Base-by-base conservation (phyloP, 768 basidiomycete genomes). In the Naganishia vishniacii region DNA sequence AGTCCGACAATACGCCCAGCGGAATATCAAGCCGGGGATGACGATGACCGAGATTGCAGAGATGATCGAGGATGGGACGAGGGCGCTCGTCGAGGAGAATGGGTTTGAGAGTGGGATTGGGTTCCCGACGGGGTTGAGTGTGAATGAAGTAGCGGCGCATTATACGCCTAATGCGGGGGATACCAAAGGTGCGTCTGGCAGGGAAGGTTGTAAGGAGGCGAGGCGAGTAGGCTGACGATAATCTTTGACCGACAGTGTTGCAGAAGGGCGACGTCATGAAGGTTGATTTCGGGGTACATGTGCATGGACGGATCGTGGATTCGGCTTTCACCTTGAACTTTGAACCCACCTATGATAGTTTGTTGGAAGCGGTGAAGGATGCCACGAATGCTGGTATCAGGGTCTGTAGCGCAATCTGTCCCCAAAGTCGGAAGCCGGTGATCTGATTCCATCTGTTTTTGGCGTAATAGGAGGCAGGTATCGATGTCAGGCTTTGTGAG, bases 211-310 rank as follows among this genome's bases (percentile, higher is more conserved):
- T 16, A 11, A 9, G 15, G 28, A 47, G 11, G 31, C 16, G 40
- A 37, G 2, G 44, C 46, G 49, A 18, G 4, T 63, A 11, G n/a
- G 7, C 59, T 29, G 25, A 48, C 23, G 75, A 71, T 59, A 69
- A 66, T 15, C 11, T 6, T 44, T n/a, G 42, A 49, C 64, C 48
- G 9, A n/a, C 34, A 93, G 93, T 92, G 26, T 80, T 98, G 34
- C 82, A 87, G 73, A 79, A 83, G 62, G 84, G 86, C 40, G 94
- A 98, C 73, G 88, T 97, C 18, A 81, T 99, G 67, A 98, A 99
- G 80, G 91, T 99, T 49, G 95, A 99, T 74, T 84, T 99, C 71
- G 95, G 95, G 56, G 92, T 98, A 3, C 95, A 99, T 68, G 92
- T 98, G 37, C 88, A 88, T 71, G 95, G 94, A n/a, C 82, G 90